Percentiles rank a stretch among this genome's conserved stretches.
These are phyloP conservation scores for Poa pratensis DNA, from an alignment of 176 grass and related monocot genomes.

Conservation along the genomic window DNA sequence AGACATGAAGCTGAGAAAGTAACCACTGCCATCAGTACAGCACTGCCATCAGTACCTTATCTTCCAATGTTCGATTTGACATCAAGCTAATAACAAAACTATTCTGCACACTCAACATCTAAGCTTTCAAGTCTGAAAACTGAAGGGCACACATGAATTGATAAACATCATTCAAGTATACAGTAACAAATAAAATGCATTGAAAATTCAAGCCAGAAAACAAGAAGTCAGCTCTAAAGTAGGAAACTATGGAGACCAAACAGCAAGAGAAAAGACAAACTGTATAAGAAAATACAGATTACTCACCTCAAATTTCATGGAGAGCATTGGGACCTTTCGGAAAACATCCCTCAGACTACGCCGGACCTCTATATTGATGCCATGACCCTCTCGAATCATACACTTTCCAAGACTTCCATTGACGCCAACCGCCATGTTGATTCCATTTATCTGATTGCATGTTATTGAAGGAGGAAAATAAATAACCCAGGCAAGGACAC, in stretches of 20 bases:
- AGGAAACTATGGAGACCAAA: slow-evolving; percentile 7
- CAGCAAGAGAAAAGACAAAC: background rate
- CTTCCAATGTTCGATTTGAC: background rate
- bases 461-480: slow-evolving; percentile 37
- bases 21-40: background rate
- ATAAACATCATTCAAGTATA: background rate
- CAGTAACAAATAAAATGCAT: background rate
- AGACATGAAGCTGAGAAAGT: slow-evolving; percentile 23
- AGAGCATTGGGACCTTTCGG: slow-evolving; percentile 77
- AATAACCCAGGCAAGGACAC: slow-evolving; percentile 34
- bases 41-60: background rate
- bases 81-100: slow-evolving; percentile 6
- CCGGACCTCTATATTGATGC: slow-evolving; percentile 84
- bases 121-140: background rate
- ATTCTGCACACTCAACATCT: background rate
- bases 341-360: slow-evolving; percentile 94
- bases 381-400: slow-evolving; percentile 81
- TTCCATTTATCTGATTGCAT: slow-evolving; percentile 84
- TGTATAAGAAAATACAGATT: slow-evolving; percentile 26
- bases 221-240: background rate
- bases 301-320: slow-evolving; percentile 79
- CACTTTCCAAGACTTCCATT: slow-evolving; percentile 75
- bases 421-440: slow-evolving; percentile 95
- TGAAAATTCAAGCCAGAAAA: slow-evolving; percentile 1
- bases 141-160: slow-evolving; percentile 10